Base-by-base conservation (phyloP, 2,329 filamentous ascomycete species). In the Monilinia fructicola region DNA sequence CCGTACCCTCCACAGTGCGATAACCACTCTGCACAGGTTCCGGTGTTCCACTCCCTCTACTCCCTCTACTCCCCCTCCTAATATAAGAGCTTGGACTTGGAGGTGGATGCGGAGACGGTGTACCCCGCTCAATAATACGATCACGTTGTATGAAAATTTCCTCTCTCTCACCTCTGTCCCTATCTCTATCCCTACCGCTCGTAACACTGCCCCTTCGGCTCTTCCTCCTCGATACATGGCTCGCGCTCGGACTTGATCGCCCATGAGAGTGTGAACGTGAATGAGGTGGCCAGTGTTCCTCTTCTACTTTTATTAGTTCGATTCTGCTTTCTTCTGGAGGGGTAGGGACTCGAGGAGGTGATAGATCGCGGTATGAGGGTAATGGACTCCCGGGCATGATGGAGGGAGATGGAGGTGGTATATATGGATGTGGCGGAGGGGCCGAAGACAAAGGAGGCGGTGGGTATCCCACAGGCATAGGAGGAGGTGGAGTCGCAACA, bases 221-320 rank as follows among this genome's bases (percentile, higher is more conserved):
- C 14, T 64, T 64, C n/a, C 53, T 31, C 6, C 53, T 23, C 1
- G 62, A 64, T 6, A 48, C 18, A 18, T 48, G 62, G 40, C 42
- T 58, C n/a, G n/a, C 28, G 42, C 53, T 50, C 4, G 62, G 62
- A 16, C 52, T 58, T 1, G 53, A 46, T 38, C 58, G 35, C 7
- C 44, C 58, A 4, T 38, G 58, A 14, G 48, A 52, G 28, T 28
- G 48, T 4, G 48, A 52, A 38, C 35, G 53, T 1, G 53, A 38
- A 38, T 9, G 53, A 3, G 53, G 58, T 11, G 62, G 52, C 26
- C 62, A 55, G 7, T 56, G 62, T 50, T 64, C 53, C 23, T 64
- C 62, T n/a, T 64, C 62, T 3, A 64, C 62, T 26, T 64, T 23
- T 23, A 64, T 64, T 18, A 64, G n/a, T 35, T 64, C 62, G n/a